These are phyloP conservation scores for Volvariella volvacea DNA, from an alignment of 1,284 basidiomycete genomes.

Conservation along the genomic window DNA sequence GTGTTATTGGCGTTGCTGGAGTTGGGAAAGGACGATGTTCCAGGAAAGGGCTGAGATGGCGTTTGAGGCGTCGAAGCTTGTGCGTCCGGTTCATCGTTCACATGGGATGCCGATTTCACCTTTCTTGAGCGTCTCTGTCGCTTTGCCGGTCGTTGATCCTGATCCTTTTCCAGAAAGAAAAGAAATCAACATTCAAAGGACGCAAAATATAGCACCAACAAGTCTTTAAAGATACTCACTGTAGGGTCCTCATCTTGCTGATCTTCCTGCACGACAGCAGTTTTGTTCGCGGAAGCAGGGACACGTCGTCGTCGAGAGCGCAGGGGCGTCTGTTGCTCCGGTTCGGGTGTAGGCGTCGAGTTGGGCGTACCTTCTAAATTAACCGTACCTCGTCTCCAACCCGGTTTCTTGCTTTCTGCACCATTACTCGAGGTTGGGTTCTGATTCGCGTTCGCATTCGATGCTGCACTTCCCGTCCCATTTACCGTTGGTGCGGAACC, in stretches of 20 bases:
- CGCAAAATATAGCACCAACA: background rate
- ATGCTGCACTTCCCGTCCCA: conserved; percentile 14
- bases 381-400: conserved; percentile 23
- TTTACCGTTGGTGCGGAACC: background rate
- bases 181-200: background rate
- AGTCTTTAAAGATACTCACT: conserved; percentile 12
- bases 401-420: conserved; percentile 27
- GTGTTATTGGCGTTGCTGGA: no score
- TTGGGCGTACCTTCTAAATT: conserved; percentile 44
- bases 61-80: background rate
- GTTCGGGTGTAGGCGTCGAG: conserved; percentile 63
- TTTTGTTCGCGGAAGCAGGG: conserved; percentile 18
- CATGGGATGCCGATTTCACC: conserved; percentile 29
- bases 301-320: conserved; percentile 9
- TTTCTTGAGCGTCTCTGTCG: conserved; percentile 29
- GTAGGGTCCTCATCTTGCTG: conserved; percentile 31
- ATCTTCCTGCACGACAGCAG: conserved; percentile 25
- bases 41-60: background rate
- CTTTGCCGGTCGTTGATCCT: conserved; percentile 27
- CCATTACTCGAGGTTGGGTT: conserved; percentile 24
- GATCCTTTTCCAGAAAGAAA: conserved; percentile 14
- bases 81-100: conserved; percentile 20
- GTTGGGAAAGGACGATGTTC: conserved; percentile 12
- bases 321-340: conserved; percentile 37
- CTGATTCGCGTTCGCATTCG: conserved; percentile 16